phyloP scores from a whole-genome alignment of 257 asterid species.

The Ehretia macrophylla region DNA sequence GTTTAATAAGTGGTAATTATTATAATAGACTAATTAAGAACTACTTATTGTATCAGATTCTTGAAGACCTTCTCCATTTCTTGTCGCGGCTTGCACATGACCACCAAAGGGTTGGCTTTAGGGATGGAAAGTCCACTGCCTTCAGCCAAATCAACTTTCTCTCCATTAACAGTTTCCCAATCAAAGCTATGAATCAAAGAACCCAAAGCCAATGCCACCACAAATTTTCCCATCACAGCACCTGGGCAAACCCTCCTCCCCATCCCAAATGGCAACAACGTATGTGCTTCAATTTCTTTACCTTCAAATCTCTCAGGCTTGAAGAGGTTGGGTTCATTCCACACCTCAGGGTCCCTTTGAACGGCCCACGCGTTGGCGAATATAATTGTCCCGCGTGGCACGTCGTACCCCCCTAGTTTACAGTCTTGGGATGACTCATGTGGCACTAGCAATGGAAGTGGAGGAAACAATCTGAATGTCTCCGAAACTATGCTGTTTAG shows the following conservation, averaged over 20 bases:
- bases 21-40: too few relatives aligned
- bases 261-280: slow-evolving; percentile 2
- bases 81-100: not conserved
- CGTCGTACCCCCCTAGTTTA: slow-evolving; percentile 1
- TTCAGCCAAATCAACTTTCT: slow-evolving; percentile 3
- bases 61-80: not conserved
- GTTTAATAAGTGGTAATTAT: too few relatives aligned
- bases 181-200: slow-evolving; percentile 11
- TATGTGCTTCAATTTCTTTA: not conserved
- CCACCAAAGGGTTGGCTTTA: slow-evolving; percentile 6
- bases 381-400: not conserved
- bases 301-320: slow-evolving; percentile 4
- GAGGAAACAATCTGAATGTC: slow-evolving; percentile 3
- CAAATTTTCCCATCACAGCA: not conserved
- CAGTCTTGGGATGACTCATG: slow-evolving; percentile 6
- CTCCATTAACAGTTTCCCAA: slow-evolving; percentile 7
- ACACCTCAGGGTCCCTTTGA: slow-evolving; percentile 1
- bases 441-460: slow-evolving; percentile 1
- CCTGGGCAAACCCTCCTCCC: slow-evolving; percentile 8
- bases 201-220: slow-evolving; percentile 4
- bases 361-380: not conserved
- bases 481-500: slow-evolving; percentile 1
- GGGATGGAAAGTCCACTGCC: slow-evolving; percentile 2
- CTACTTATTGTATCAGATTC: not conserved
- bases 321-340: slow-evolving; percentile 1